phyloP scores from a whole-genome alignment of 257 asterid species.

The Fraxinus cuspidata region DNA sequence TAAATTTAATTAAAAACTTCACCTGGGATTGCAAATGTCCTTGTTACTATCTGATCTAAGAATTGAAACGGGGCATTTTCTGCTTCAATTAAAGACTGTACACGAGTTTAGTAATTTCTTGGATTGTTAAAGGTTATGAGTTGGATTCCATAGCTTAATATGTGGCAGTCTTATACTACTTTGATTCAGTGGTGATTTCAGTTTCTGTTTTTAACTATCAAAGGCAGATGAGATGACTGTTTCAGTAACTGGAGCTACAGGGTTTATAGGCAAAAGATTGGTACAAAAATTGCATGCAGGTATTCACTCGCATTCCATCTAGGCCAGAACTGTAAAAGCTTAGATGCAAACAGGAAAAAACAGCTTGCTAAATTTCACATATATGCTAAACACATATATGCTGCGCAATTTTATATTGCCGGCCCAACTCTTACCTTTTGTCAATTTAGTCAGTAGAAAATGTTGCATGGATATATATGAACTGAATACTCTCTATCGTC shows the following conservation, averaged over 20 bases:
- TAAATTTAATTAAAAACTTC: not conserved
- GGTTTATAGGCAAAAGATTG: constrained; percentile 90
- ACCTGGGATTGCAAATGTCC: not conserved
- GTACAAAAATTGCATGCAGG: constrained; percentile 78
- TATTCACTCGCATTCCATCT: constrained; percentile 22
- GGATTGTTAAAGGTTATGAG: not conserved
- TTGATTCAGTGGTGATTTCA: not conserved
- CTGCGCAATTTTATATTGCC: not conserved
- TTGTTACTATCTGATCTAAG: not conserved
- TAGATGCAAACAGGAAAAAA: too few species aligned
- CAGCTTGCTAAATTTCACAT: not conserved
- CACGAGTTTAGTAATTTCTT: not conserved
- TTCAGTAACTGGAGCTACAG: constrained; percentile 92
- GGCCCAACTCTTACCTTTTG: not conserved
- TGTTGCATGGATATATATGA: not conserved
- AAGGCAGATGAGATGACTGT: constrained; percentile 78
- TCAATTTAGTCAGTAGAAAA: not conserved
- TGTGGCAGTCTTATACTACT: not conserved
- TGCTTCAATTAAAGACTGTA: not conserved
- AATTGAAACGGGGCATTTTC: not conserved
- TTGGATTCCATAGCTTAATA: not conserved
- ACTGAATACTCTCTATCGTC: constrained; percentile 16
- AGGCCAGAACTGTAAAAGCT: not conserved
- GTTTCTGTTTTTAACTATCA: not conserved
- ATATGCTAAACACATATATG: not conserved